Evolutionary conservation across 202 grass and related monocot genomes (phyloP).

Genomic region (Setaria viridis): DNA sequence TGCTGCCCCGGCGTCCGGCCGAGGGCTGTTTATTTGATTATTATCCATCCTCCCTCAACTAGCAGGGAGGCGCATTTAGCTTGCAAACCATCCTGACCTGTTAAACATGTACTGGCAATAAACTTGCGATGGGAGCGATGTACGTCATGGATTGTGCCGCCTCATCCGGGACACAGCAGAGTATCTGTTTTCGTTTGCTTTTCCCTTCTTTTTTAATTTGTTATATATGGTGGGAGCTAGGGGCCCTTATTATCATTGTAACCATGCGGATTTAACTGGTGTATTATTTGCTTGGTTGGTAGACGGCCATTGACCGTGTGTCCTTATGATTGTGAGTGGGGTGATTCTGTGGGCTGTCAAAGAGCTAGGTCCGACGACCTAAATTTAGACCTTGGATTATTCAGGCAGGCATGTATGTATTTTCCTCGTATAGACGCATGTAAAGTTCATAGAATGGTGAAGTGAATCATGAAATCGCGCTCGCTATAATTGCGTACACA

Average conservation of each 20-base stretch:
- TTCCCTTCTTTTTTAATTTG: too few relatives aligned
- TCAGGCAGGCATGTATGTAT: too few relatives aligned
- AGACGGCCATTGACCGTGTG: too few relatives aligned
- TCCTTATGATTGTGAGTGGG: too few relatives aligned
- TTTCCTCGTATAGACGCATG: too few relatives aligned
- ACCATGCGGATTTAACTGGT: neutral
- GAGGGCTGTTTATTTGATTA: constrained; percentile 32
- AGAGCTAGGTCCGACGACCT: too few relatives aligned
- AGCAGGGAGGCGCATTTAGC: constrained; percentile 35
- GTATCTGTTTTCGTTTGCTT: neutral
- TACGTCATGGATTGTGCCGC: neutral
- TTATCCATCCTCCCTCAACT: neutral
- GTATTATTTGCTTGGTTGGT: too few relatives aligned
- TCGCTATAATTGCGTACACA: too few relatives aligned
- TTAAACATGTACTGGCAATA: constrained; percentile 40
- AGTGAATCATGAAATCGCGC: too few relatives aligned
- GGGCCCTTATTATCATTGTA: neutral
- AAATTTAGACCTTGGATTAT: too few relatives aligned
- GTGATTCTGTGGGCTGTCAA: too few relatives aligned
- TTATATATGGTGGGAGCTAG: neutral
- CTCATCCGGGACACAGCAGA: neutral
- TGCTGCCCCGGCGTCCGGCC: neutral
- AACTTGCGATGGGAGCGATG: constrained; percentile 15
- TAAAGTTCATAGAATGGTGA: too few relatives aligned
- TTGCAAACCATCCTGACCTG: constrained; percentile 25